Evolutionary conservation across 805 yeast genomes (phyloP).

Genomic region (Metschnikowia borealis): DNA sequence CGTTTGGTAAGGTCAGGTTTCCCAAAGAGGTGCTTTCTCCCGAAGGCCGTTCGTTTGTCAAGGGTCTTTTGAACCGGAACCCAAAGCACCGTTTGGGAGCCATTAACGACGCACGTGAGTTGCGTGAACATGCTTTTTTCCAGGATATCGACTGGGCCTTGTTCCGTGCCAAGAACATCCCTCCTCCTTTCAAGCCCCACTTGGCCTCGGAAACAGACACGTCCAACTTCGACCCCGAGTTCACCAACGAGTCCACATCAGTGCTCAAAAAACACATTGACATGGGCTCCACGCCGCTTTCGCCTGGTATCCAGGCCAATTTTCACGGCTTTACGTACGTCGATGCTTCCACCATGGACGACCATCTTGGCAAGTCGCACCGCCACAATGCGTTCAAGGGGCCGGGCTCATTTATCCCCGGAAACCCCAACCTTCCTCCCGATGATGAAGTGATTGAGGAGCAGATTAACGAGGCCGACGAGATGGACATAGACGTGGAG

Average conservation of each 20-base stretch:
- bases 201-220: slow-evolving; percentile 88
- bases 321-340: slow-evolving; percentile 97
- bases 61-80: slow-evolving; percentile 90
- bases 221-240: slow-evolving; percentile 96
- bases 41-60: slow-evolving; percentile 93
- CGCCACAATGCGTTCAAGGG: slow-evolving; percentile 34
- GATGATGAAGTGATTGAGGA: slow-evolving; percentile 78
- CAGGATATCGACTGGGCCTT: slow-evolving; percentile 87
- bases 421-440: slow-evolving; percentile 75
- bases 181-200: slow-evolving; percentile 97
- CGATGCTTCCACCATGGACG: slow-evolving; percentile 89
- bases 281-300: slow-evolving; percentile 72
- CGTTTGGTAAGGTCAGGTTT: slow-evolving; percentile 95
- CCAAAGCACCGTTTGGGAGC: slow-evolving; percentile 95
- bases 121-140: slow-evolving; percentile 89
- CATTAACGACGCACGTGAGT: slow-evolving; percentile 84
- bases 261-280: slow-evolving; percentile 65
- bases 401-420: slow-evolving; percentile 74
- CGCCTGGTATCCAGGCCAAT: slow-evolving; percentile 94
- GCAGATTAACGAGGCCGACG: slow-evolving; percentile 46
- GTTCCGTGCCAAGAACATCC: slow-evolving; percentile 71
- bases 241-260: slow-evolving; percentile 87
- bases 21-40: slow-evolving; percentile 92
- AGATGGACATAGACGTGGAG: slow-evolving; percentile 47
- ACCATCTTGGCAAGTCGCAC: slow-evolving; percentile 54